Evolutionary conservation across 108 stramenopile genomes (phyloP).

Genomic region (Nannochloropsis gaditana): DNA sequence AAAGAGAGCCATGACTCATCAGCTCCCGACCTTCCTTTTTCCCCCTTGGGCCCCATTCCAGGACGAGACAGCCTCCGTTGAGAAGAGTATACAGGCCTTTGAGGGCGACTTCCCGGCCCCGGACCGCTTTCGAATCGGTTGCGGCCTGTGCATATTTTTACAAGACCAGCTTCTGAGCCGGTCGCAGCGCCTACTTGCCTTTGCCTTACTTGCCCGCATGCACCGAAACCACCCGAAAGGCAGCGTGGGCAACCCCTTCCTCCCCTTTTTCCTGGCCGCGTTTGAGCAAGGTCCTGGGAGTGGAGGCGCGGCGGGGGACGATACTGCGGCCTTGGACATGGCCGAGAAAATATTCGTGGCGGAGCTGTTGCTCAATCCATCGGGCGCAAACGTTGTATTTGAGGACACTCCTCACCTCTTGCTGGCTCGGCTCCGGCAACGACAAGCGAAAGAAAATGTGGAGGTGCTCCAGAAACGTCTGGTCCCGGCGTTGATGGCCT

Average conservation of each 20-base stretch:
- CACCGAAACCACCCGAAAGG: conserved; percentile 42
- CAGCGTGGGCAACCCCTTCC: conserved; percentile 47
- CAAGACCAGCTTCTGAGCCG: conserved; percentile 56
- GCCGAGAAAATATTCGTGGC: background rate
- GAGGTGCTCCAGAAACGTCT: background rate
- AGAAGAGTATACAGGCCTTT: conserved; percentile 24
- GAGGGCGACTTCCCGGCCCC: conserved; percentile 38
- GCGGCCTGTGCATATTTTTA: conserved; percentile 50
- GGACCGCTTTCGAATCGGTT: conserved; percentile 53
- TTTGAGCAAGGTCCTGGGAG: conserved; percentile 44
- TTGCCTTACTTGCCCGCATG: conserved; percentile 48
- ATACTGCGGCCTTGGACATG: background rate
- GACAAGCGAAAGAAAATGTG: background rate
- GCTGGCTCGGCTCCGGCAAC: background rate
- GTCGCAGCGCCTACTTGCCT: conserved; percentile 49
- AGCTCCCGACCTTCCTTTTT: background rate
- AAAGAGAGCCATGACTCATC: no score
- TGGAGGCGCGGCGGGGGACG: conserved; percentile 40
- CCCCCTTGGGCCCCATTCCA: background rate
- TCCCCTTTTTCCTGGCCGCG: conserved; percentile 50
- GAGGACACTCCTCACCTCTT: background rate
- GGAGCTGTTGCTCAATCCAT: background rate
- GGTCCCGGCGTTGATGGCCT: background rate
- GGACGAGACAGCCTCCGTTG: background rate
- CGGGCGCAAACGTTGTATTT: background rate